Evolutionary conservation across 1,284 basidiomycete species (phyloP), one percentile per base, ranked within the genome.

Genomic region (Kwoniella shivajii): DNA sequence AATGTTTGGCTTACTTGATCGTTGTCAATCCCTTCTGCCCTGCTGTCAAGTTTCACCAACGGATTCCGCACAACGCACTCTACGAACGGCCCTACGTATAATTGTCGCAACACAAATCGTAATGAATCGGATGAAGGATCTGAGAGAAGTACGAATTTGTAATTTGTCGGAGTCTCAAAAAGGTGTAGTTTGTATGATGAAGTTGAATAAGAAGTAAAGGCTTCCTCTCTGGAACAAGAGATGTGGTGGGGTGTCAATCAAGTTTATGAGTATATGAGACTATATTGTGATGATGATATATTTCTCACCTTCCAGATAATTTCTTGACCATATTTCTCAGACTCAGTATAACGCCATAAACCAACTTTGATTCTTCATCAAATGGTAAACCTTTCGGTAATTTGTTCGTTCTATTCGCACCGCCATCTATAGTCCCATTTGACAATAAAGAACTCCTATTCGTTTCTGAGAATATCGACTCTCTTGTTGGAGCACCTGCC

Each of bases 291-390:
- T 10, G 10, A 46, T 44, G 26, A 13, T 13, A 13, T 13, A 13
- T 36, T 41, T 78, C 80, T 69, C 69, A 91, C 91, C 86, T 84
- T 67, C 88, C 88, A 18, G 91, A 89, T 13, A 99, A 77, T 78
- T 96, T 98, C 80, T 88, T 94, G 71, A 94, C 83, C 91, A 99
- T 94, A 76, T 93, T 95, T 53, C 92, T 81, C 63, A 99, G 76
- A 6, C 92, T 95, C 52, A 97, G 82, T 18, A 99, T 84, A 42
- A 99, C 90, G 58, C 96, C 96, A 73, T 98, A 99, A 0, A 99
- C 93, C 52, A 99, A 84, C 77, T 99, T 99, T 1, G 90, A 88
- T 77, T 99, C 94, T 78, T 99, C 95, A 72, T 99, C 94, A 65
- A 99, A 97, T 4, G 94, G 83, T 24, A 97, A 80, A 11, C 83